Conservation (phyloP, 1,284 basidiomycete genomes). For the Thecaphora thlaspeos region DNA sequence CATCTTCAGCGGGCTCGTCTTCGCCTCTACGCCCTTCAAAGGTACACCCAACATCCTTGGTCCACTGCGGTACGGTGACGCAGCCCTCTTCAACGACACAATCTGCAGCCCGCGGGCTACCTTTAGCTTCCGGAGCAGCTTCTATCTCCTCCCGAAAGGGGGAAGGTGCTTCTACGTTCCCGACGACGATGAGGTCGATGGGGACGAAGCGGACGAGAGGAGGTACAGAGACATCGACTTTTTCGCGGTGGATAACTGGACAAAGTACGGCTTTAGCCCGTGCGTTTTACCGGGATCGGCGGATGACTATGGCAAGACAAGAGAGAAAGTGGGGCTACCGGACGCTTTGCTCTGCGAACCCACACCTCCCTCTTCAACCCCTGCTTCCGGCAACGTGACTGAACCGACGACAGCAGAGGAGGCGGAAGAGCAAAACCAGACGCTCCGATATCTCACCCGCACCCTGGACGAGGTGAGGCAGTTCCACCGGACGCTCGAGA, state of each 20-base stretch:
- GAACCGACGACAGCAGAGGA: not conserved
- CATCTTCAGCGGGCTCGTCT: conserved; percentile 53
- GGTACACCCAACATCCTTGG: conserved; percentile 58
- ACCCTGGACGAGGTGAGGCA: conserved; percentile 32
- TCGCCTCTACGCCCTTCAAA: conserved; percentile 53
- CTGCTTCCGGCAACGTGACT: too few species aligned
- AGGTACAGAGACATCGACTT: conserved; percentile 33
- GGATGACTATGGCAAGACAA: too few species aligned
- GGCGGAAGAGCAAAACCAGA: conserved; percentile 4
- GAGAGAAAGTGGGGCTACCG: too few species aligned
- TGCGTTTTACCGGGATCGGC: conserved; percentile 3
- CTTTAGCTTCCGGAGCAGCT: conserved; percentile 54
- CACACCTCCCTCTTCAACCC: too few species aligned
- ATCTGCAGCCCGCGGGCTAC: conserved; percentile 53
- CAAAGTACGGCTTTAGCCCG: conserved; percentile 33
- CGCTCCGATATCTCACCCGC: conserved; percentile 24
- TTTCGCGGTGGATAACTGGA: conserved; percentile 32
- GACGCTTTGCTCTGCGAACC: too few species aligned
- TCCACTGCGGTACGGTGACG: conserved; percentile 54
- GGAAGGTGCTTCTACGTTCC: conserved; percentile 35
- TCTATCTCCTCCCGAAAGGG: conserved; percentile 53
- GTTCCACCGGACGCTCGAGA: conserved; percentile 47
- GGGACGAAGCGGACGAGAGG: conserved; percentile 19
- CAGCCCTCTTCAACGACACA: conserved; percentile 45
- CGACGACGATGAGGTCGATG: conserved; percentile 18